Base-by-base conservation (phyloP, 768 basidiomycete species). In the Boletus sp. region DNA sequence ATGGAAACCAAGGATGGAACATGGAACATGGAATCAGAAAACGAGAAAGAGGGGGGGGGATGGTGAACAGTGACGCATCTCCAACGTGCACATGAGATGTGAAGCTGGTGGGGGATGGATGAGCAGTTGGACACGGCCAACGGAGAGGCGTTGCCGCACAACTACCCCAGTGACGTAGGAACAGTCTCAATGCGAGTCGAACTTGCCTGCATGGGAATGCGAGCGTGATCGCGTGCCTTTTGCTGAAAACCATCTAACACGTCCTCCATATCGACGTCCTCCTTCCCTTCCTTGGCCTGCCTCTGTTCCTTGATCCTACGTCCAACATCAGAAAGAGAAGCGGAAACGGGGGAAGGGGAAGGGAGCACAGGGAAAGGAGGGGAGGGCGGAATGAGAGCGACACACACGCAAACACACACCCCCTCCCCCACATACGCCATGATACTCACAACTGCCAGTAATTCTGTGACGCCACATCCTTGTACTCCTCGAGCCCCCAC, bases 401-500 rank as follows among this genome's bases (percentile, higher is more conserved):
- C 23, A 23, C n/a, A 15, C 35, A 32, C 8, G 4, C 17, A 23
- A 2, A 23, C n/a, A 15, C 35, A 32, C 8, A 6, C 17, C 13
- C 39, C 46, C 14, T 25, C 21, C 53, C 33, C 33, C 30, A 34
- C 52, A 40, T 43, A 46, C 32, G 5, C n/a, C 4, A 32, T n/a
- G n/a, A n/a, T 13, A 69, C 79, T 37, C 47, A 83, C 85, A 74
- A 63, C 3, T 77, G 72, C 75, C 80, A 86, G 59, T 78, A 83
- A 61, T 84, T 85, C 57, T 77, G 75, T 5, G 82, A 75, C 34
- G 83, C 83, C 38, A 85, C 77, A 50, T 88, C 88, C 62, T 84
- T 84, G 69, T 88, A 90, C 61, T 87, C 85, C 52, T 87, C 83
- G 23, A 87, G 75, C 1, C 79, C 80, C 87, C 87, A 90, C 15